Conservation (phyloP, 1,284 basidiomycete genomes). For the Vanrija pseudolonga region DNA sequence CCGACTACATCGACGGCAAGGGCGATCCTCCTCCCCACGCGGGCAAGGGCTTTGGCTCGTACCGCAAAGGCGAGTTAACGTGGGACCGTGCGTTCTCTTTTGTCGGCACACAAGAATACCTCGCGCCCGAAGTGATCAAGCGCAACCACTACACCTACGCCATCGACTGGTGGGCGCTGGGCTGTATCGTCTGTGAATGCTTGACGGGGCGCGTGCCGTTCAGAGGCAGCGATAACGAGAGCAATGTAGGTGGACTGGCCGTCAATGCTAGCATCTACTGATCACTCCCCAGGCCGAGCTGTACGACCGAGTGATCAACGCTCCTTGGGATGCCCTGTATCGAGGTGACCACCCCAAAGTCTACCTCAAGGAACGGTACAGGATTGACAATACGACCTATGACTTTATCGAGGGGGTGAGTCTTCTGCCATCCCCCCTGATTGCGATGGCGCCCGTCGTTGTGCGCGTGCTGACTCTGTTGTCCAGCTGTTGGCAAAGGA, state of each 20-base stretch:
- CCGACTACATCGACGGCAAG: conserved; percentile 20
- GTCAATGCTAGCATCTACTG: not conserved
- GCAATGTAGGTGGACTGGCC: conserved; percentile 9
- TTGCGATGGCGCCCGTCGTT: conserved; percentile 4
- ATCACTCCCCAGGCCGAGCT: conserved; percentile 9
- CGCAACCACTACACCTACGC: conserved; percentile 87
- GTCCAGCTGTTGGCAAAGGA: conserved; percentile 83
- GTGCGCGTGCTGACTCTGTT: conserved; percentile 11
- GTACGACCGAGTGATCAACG: conserved; percentile 21
- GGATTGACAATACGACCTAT: conserved; percentile 90
- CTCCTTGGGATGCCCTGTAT: conserved; percentile 41
- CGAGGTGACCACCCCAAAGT: conserved; percentile 12
- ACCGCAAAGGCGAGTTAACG: conserved; percentile 19
- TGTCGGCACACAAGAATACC: conserved; percentile 77
- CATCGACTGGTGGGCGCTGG: conserved; percentile 97
- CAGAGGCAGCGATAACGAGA: conserved; percentile 18
- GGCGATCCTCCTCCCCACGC: conserved; percentile 15
- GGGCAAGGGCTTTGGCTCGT: conserved; percentile 20
- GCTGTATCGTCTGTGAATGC: conserved; percentile 96
- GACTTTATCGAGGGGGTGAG: conserved; percentile 87
- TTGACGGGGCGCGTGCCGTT: conserved; percentile 43
- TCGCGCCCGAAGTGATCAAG: conserved; percentile 87
- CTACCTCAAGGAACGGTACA: conserved; percentile 13
- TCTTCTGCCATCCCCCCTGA: conserved; percentile 16
- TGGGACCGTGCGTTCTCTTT: conserved; percentile 23